phyloP scores from a whole-genome alignment of 352 stramenopile species.

The Phytophthora gonapodyides region DNA sequence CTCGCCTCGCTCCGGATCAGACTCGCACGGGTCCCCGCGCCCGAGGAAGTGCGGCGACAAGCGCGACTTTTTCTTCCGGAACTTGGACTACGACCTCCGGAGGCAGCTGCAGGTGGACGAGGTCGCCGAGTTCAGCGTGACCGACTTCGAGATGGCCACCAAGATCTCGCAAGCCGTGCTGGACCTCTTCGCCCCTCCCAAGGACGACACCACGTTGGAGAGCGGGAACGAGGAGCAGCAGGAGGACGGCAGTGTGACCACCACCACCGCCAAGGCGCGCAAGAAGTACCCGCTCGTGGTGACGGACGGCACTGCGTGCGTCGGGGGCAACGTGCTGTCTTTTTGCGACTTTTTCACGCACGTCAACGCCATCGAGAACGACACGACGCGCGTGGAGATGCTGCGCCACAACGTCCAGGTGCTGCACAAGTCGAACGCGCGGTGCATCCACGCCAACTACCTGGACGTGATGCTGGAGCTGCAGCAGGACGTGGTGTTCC shows the following conservation, averaged over 20 bases:
- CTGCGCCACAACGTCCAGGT: slow-evolving; percentile 75
- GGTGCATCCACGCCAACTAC: slow-evolving; percentile 67
- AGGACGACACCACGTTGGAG: slow-evolving; percentile 17
- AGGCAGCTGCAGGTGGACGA: slow-evolving; percentile 77
- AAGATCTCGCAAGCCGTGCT: slow-evolving; percentile 75
- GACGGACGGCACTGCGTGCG: slow-evolving; percentile 80
- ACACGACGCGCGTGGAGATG: slow-evolving; percentile 66
- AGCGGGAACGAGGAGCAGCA: slow-evolving; percentile 19
- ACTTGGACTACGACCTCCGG: slow-evolving; percentile 68
- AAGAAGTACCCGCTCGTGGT: slow-evolving; percentile 56
- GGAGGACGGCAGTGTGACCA: slow-evolving; percentile 14
- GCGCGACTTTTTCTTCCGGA: slow-evolving; percentile 85
- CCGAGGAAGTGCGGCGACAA: slow-evolving; percentile 75
- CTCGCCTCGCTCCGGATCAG: slow-evolving; percentile 28
- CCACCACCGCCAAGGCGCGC: slow-evolving; percentile 11
- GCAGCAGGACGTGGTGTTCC: slow-evolving; percentile 81
- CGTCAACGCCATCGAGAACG: slow-evolving; percentile 79
- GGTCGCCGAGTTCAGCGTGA: slow-evolving; percentile 79
- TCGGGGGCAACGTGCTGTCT: slow-evolving; percentile 80
- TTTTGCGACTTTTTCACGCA: slow-evolving; percentile 81
- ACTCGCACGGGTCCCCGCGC: slow-evolving; percentile 29
- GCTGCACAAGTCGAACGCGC: slow-evolving; percentile 60
- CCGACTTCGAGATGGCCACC: slow-evolving; percentile 76
- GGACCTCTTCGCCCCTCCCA: slow-evolving; percentile 39
- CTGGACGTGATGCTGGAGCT: slow-evolving; percentile 73